These are phyloP conservation scores for Fusarium illudens DNA, from an alignment of 2,329 filamentous ascomycete genomes.

Conservation along the genomic window DNA sequence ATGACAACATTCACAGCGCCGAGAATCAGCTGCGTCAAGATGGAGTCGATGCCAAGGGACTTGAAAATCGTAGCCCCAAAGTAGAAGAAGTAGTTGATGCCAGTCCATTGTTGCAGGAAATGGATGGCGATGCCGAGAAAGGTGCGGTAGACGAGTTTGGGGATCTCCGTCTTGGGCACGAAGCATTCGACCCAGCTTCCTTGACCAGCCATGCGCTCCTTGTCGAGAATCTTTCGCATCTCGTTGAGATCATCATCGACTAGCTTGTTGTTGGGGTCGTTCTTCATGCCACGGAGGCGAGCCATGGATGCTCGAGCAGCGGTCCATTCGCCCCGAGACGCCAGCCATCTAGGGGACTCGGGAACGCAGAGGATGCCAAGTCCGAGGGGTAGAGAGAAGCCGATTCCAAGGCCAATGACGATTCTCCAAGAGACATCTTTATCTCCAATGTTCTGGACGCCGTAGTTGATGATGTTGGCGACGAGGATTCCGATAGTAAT, in stretches of 20 bases:
- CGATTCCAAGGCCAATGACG: slow-evolving; percentile 65
- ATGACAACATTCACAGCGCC: slow-evolving; percentile 72
- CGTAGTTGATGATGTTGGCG: slow-evolving; percentile 64
- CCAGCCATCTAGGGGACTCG: slow-evolving; percentile 66
- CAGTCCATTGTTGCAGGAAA: slow-evolving; percentile 74
- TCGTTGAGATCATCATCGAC: slow-evolving; percentile 63
- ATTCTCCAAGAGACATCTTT: slow-evolving; percentile 66
- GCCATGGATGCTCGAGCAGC: slow-evolving; percentile 60
- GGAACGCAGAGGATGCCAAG: slow-evolving; percentile 63
- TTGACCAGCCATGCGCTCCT: slow-evolving; percentile 54
- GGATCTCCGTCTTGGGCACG: slow-evolving; percentile 58
- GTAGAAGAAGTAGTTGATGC: slow-evolving; percentile 68
- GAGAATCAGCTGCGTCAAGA: slow-evolving; percentile 73
- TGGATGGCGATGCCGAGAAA: slow-evolving; percentile 70
- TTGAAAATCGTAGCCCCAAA: slow-evolving; percentile 75
- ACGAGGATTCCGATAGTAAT: slow-evolving; percentile 75
- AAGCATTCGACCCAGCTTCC: slow-evolving; percentile 69
- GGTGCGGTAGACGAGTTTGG: slow-evolving; percentile 71
- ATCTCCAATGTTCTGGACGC: slow-evolving; percentile 54
- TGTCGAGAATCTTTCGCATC: slow-evolving; percentile 58
- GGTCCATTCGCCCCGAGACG: slow-evolving; percentile 56
- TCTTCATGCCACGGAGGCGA: slow-evolving; percentile 60
- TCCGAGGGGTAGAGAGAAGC: slow-evolving; percentile 61
- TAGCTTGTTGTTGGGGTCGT: slow-evolving; percentile 54
- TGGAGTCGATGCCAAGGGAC: slow-evolving; percentile 72